Percentiles rank a stretch among this genome's conserved stretches.
These are phyloP conservation scores for Elongisporangium anandrum DNA, from an alignment of 352 stramenopile genomes.

Conservation along the genomic window DNA sequence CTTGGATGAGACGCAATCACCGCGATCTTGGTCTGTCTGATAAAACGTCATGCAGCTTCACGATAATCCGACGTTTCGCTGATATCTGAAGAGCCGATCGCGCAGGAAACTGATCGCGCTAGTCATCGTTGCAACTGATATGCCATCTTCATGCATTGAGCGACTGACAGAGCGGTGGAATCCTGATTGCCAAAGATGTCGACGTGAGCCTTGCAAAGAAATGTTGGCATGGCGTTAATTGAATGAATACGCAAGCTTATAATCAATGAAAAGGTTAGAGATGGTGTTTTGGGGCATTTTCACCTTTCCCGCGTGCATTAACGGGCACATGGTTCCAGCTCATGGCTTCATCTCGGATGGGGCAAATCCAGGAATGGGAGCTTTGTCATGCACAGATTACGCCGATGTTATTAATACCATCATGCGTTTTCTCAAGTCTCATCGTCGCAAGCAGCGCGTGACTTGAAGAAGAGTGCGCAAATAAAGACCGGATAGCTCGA, in stretches of 20 bases:
- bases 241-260: background rate
- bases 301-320: background rate
- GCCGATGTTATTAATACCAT: too few relatives aligned
- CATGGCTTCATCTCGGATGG: background rate
- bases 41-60: background rate
- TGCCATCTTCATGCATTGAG: background rate
- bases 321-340: background rate
- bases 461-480: too few relatives aligned
- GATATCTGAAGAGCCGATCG: too few relatives aligned
- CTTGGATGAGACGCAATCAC: background rate
- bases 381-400: background rate
- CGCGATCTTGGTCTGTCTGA: background rate
- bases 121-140: background rate
- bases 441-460: too few relatives aligned
- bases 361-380: background rate
- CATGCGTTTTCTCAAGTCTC: too few relatives aligned
- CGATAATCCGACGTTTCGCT: background rate
- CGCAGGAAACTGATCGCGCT: background rate
- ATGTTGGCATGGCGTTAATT: background rate
- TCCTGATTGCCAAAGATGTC: background rate
- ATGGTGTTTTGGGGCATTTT: background rate
- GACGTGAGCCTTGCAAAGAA: background rate
- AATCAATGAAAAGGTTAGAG: background rate
- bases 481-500: background rate
- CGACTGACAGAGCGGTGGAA: background rate